A percentile compares a stretch with the other conserved stretches of the same genome.
Conservation (phyloP, 257 asterid species). For the Solanum chaucha region DNA sequence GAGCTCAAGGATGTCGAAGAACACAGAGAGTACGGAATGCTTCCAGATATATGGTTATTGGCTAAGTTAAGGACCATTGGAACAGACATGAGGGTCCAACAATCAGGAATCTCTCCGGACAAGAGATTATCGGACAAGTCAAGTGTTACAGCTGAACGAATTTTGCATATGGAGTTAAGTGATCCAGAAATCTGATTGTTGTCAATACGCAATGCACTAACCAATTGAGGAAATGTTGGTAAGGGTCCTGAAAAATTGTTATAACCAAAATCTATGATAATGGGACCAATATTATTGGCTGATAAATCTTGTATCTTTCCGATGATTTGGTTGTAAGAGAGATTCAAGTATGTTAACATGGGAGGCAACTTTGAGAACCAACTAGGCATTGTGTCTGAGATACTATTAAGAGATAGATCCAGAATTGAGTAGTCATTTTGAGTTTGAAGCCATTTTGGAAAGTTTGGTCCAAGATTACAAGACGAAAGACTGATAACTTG, state of each 20-base stretch:
- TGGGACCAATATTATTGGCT: neutral
- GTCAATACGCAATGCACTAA: slow-evolving; percentile 1
- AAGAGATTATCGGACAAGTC: slow-evolving; percentile 1
- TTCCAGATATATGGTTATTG: neutral
- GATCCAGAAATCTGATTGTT: slow-evolving; percentile 20
- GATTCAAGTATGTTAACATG: slow-evolving; percentile 3
- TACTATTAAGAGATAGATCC: slow-evolving; percentile 18
- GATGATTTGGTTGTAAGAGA: slow-evolving; percentile 21
- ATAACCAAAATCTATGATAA: slow-evolving; percentile 6
- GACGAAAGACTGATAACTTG: neutral
- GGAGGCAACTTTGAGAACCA: slow-evolving; percentile 30
- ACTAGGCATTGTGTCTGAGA: slow-evolving; percentile 18
- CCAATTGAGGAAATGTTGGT: slow-evolving; percentile 10
- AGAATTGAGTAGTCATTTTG: slow-evolving; percentile 3
- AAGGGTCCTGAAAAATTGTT: slow-evolving; percentile 23
- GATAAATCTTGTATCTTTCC: slow-evolving; percentile 21
- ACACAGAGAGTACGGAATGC: neutral
- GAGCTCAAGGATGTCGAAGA: neutral
- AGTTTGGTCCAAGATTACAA: slow-evolving; percentile 21
- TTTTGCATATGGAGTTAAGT: slow-evolving; percentile 14
- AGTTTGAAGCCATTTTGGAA: slow-evolving; percentile 29
- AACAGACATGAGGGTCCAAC: neutral
- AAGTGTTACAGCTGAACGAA: neutral
- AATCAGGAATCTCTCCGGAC: slow-evolving; percentile 10
- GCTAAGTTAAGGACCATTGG: neutral